These are phyloP conservation scores for Erodium trifolium DNA, from an alignment of 441 rosid species.

Conservation along the genomic window DNA sequence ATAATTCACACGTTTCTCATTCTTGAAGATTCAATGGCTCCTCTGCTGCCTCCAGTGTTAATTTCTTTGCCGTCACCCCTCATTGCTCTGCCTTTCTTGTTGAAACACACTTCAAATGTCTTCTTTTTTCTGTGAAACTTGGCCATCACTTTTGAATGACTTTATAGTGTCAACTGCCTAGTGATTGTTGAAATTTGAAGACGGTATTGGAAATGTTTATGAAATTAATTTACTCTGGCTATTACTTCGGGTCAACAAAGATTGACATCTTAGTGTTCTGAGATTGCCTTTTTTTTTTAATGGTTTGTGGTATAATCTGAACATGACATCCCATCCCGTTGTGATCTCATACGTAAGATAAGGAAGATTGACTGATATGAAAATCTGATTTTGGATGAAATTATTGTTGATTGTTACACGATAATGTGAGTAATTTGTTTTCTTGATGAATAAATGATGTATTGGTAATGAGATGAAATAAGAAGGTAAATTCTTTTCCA, in stretches of 20 bases:
- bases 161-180: not conserved
- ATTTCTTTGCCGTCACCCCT: slow-evolving; percentile 2
- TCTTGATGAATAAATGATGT: too few species aligned
- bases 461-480: too few species aligned
- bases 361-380: too few species aligned
- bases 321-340: not conserved
- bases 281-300: not conserved
- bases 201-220: slow-evolving; percentile 14
- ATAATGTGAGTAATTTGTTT: too few species aligned
- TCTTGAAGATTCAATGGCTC: slow-evolving; percentile 16
- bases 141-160: slow-evolving; percentile 9
- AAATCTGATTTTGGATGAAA: too few species aligned
- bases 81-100: slow-evolving; percentile 3
- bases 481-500: too few species aligned
- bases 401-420: too few species aligned
- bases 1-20: slow-evolving; percentile 13
- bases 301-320: not conserved
- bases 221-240: slow-evolving; percentile 7
- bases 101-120: not conserved
- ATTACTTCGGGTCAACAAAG: not conserved
- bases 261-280: not conserved
- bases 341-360: not conserved
- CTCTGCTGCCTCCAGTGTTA: slow-evolving; percentile 18
- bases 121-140: slow-evolving; percentile 12
- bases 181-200: not conserved